A percentile compares a stretch with the other conserved stretches of the same genome.
These are phyloP conservation scores for Acanthamoeba royreba DNA, from an alignment of 208 protist genomes.

Conservation along the genomic window DNA sequence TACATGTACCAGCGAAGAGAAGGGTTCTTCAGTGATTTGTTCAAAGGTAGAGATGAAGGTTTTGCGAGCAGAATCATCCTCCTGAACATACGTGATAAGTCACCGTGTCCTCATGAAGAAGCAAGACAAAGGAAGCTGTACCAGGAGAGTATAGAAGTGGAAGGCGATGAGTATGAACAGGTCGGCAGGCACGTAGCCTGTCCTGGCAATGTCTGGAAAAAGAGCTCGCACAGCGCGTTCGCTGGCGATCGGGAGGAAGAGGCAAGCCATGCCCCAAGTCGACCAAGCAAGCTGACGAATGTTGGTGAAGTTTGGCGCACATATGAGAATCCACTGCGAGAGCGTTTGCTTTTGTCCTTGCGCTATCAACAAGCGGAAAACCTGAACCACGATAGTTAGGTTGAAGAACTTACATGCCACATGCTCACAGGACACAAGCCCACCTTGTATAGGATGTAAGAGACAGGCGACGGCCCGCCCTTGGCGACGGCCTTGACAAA, in stretches of 20 bases:
- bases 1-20: not conserved
- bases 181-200: not conserved
- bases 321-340: conserved; percentile 19
- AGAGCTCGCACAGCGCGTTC: not conserved
- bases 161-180: not conserved
- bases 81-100: too few species aligned
- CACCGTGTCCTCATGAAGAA: too few species aligned
- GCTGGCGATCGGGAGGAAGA: not conserved
- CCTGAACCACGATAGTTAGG: not conserved
- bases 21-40: not conserved
- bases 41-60: not conserved
- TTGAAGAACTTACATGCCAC: not conserved
- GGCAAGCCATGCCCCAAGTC: not conserved
- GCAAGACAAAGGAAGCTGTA: not conserved
- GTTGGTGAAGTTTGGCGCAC: not conserved
- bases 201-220: not conserved
- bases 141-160: not conserved
- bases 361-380: not conserved
- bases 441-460: not conserved
- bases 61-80: not conserved
- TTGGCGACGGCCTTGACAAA: conserved; percentile 10
- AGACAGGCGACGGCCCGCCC: not conserved
- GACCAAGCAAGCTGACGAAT: not conserved
- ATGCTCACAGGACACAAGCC: too few species aligned
- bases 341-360: not conserved